These are phyloP conservation scores for Cicer cuneatum DNA, from an alignment of 306 rosid genomes.

Conservation along the genomic window DNA sequence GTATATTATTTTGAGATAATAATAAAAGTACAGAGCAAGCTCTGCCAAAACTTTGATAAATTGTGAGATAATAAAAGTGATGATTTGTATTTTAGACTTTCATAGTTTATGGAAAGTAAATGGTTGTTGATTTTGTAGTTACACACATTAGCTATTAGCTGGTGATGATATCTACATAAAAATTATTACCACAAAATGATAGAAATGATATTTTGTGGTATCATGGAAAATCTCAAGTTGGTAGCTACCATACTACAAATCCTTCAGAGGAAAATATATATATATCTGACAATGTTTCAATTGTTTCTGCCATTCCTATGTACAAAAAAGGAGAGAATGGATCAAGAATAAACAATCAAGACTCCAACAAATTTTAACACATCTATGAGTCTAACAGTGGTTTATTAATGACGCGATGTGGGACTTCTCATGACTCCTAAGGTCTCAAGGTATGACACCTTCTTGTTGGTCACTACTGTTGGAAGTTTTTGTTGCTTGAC, in stretches of 20 bases:
- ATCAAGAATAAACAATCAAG: constrained; percentile 48
- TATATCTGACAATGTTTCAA: constrained; percentile 49
- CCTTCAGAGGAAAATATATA: constrained; percentile 35
- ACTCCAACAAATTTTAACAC: constrained; percentile 43
- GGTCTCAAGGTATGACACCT: constrained; percentile 76
- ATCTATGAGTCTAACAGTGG: constrained; percentile 35
- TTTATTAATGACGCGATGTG: constrained; percentile 70
- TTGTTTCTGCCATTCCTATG: constrained; percentile 57
- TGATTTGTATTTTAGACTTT: background rate
- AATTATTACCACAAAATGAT: constrained; percentile 1
- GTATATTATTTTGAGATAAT: background rate
- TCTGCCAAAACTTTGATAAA: background rate
- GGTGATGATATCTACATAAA: constrained; percentile 29
- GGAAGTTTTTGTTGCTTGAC: constrained; percentile 56
- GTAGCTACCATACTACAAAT: constrained; percentile 48
- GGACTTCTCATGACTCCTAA: constrained; percentile 84
- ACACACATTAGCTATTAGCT: constrained; percentile 24
- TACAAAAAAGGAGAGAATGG: constrained; percentile 61
- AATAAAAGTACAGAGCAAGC: background rate
- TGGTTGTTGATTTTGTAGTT: constrained; percentile 15
- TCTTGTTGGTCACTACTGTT: constrained; percentile 61
- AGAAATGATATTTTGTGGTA: constrained; percentile 29
- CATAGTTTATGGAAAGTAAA: background rate
- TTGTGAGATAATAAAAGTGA: background rate
- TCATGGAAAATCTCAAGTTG: constrained; percentile 37